Base-by-base conservation (phyloP, 176 grass and related monocot species). In the Raddia guianensis region DNA sequence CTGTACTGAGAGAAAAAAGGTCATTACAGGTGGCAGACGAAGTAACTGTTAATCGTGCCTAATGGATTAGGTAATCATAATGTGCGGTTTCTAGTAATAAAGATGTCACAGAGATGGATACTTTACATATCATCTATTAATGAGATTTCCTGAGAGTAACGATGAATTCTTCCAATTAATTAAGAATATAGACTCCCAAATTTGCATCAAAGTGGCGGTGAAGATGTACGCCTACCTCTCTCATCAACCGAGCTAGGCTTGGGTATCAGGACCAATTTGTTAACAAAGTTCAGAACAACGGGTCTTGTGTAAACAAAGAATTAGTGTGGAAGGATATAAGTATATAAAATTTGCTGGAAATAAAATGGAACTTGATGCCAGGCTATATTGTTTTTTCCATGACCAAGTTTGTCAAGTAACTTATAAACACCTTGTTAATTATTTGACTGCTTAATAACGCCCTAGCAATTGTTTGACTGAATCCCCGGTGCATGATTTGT, bases 1-100 rank as follows among this genome's bases (percentile, higher is more conserved):
- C 11, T 12, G 27, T 12, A 56, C 13, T 35, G 57, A 56, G 71
- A 72, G 33, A 21, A 37, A 40, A 40, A 72, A 77, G 10, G 47
- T 55, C 6, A 32, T 40, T 49, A 9, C 27, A 63, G 47, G 10
- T 82, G 48, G 21, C 40, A 34, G 2, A 52, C 51, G 66, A 62
- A 69, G 47, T 57, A 57, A 65, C 12, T 65, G 16, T 57, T 70
- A 72, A 42, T 34, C 59, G 2, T 71, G 57, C 7, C 4, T 13
- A 43, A 58, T 66, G 66, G 49, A 47, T 70, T 82, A 72, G 73
- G 73, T 78, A 9, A 6, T 63, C 37, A 14, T 6, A 72, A 40
- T 18, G 42, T 45, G 12, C 0, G 6, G n/a, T 55, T 8, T 57
- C 8, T 64, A 18, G 40, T 63, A 47, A 64, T 5, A 2, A 79